Evolutionary conservation across 306 rosid genomes (phyloP).

Genomic region (Potentilla sterilis): DNA sequence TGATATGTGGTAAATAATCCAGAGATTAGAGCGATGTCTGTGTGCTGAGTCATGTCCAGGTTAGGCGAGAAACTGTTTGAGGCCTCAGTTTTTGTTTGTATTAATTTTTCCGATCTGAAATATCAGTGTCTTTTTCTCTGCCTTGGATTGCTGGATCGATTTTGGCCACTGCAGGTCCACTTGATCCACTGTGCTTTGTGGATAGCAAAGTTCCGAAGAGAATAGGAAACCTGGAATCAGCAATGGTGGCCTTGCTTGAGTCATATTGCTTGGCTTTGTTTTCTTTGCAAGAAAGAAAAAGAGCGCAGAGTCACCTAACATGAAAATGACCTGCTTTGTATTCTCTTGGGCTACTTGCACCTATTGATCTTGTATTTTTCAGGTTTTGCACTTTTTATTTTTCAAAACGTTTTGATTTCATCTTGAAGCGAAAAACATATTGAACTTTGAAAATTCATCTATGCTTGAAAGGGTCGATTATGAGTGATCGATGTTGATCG

Average conservation of each 20-base stretch:
- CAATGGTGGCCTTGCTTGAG: not conserved
- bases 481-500: not conserved
- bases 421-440: not conserved
- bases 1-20: slow-evolving; percentile 21
- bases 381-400: not conserved
- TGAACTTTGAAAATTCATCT: not conserved
- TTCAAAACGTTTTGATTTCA: not conserved
- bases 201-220: not conserved
- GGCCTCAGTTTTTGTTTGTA: slow-evolving; percentile 11
- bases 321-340: not conserved
- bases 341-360: not conserved
- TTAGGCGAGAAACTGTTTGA: not conserved
- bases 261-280: not conserved
- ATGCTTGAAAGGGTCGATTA: too few relatives aligned
- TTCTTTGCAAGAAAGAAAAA: not conserved
- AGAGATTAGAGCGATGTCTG: not conserved
- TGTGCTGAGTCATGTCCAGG: slow-evolving; percentile 41
- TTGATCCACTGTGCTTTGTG: not conserved
- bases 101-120: not conserved
- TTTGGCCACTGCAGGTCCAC: slow-evolving; percentile 1
- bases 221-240: not conserved
- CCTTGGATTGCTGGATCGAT: not conserved
- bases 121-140: not conserved
- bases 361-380: not conserved
- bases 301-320: not conserved